Percentiles rank a stretch among this genome's conserved stretches.
phyloP scores from a whole-genome alignment of 129 eudicot genomes.

The Logfia minima region DNA sequence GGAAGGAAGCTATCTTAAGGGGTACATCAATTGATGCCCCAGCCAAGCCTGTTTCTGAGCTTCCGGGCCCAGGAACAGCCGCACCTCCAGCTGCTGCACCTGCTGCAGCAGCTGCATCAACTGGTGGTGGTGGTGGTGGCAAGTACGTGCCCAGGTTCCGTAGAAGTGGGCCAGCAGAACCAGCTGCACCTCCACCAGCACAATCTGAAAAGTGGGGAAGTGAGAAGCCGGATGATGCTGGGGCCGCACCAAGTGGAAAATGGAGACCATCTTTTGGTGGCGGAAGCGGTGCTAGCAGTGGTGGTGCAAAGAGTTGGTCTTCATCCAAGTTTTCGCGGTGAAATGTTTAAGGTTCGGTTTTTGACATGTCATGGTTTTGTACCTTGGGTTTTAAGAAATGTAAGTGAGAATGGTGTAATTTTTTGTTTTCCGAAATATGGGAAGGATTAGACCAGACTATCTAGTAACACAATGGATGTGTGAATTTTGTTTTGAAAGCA shows the following conservation, averaged over 20 bases:
- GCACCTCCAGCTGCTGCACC: slow-evolving; percentile 27
- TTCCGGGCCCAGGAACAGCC: slow-evolving; percentile 12
- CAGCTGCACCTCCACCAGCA: slow-evolving; percentile 47
- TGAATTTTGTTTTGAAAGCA: slow-evolving; percentile 24
- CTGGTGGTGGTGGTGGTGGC: slow-evolving; percentile 32
- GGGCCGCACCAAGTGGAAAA: slow-evolving; percentile 33
- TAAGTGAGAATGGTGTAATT: not conserved
- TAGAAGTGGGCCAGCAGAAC: slow-evolving; percentile 37
- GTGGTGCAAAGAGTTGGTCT: slow-evolving; percentile 29
- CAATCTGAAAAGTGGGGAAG: slow-evolving; percentile 56
- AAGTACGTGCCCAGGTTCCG: slow-evolving; percentile 62
- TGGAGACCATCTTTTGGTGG: slow-evolving; percentile 47
- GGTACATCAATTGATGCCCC: slow-evolving; percentile 41
- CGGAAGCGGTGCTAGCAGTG: slow-evolving; percentile 11
- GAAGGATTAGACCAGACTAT: slow-evolving; percentile 8
- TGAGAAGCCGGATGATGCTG: slow-evolving; percentile 42
- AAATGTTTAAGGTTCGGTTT: slow-evolving; percentile 8
- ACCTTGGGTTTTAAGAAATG: slow-evolving; percentile 3
- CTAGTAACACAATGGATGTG: slow-evolving; percentile 19
- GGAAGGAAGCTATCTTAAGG: slow-evolving; percentile 50
- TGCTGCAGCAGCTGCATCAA: slow-evolving; percentile 38
- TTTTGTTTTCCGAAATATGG: slow-evolving; percentile 3
- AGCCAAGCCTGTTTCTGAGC: slow-evolving; percentile 38
- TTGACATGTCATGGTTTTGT: not conserved
- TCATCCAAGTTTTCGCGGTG: slow-evolving; percentile 26